Base-by-base conservation (phyloP, 2,329 filamentous ascomycete genomes). In the Colletotrichum melonis region DNA sequence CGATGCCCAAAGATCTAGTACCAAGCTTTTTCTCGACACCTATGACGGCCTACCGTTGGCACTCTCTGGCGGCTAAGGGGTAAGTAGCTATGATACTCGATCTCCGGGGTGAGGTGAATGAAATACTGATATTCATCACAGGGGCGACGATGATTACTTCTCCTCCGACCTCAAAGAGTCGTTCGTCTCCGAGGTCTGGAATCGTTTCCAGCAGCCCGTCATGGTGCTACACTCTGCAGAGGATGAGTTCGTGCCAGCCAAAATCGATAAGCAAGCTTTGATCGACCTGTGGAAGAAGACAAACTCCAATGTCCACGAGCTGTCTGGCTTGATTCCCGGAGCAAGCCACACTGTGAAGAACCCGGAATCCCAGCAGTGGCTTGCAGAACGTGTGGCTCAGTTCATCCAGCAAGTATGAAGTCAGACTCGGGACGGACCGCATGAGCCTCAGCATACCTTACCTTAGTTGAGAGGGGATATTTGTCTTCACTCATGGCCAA, bases 141-240 rank as follows among this genome's bases (percentile, higher is more conserved):
- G 91, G 5, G 93, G 92, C 11, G 92, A 94, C 72, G 95, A 98
- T 80, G 95, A 98, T 80, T 94, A 93, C 79, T 98, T 97, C 83
- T 95, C 93, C n/a, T 92, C 91, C 3, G 93, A 97, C 79, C 83
- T 97, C n/a, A 81, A 85, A 0, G 83, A 87, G 38, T 85, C 89
- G 38, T 85, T 86, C 22, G 84, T 95, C 7, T 78, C 82, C 28
- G 80, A 80, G 16, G 92, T 92, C n/a, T 98, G 96, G 88, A 88
- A 91, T 4, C 84, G 83, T 63, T 84, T 94, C 68, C 83, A 85
- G 56, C 87, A 89, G 65, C 89, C 90, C 1, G 81, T 94, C 1
- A 83, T 93, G 75, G 89, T 94, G 22, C 79, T 95, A 38, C 90
- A 91, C 72, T 92, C 92, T 1, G 92, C 85, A 6, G 82, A 86